phyloP scores from a whole-genome alignment of 345 rosid genomes.

The Laguncularia racemosa region DNA sequence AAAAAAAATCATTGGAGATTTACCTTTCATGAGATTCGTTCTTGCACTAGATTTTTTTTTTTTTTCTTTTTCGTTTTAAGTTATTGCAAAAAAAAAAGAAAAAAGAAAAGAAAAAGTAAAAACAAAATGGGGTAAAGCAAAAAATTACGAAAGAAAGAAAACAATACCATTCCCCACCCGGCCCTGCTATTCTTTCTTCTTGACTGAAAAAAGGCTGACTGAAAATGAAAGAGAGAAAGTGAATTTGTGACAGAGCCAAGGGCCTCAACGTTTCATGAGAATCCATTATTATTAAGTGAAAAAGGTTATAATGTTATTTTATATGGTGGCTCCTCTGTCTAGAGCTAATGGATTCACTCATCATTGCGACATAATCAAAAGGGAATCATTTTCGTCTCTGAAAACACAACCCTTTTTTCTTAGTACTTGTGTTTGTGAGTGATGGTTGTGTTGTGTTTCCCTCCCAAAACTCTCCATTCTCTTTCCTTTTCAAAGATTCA shows the following conservation, averaged over 20 bases:
- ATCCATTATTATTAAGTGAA: neutral
- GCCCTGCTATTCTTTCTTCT: neutral
- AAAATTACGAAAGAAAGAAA: neutral
- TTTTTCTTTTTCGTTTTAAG: neutral
- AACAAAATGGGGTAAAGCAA: neutral
- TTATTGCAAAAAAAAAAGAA: neutral
- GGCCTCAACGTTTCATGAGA: neutral
- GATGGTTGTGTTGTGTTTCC: conserved; percentile 1
- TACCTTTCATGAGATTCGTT: too few relatives aligned
- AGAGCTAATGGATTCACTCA: conserved; percentile 29
- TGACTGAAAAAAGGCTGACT: neutral
- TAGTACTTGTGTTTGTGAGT: conserved; percentile 1
- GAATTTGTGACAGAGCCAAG: neutral
- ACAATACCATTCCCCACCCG: too few relatives aligned
- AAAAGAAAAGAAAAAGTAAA: neutral
- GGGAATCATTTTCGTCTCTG: conserved; percentile 17
- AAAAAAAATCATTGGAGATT: neutral
- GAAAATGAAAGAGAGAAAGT: neutral
- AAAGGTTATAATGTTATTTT: too few relatives aligned
- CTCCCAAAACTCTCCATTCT: conserved; percentile 12
- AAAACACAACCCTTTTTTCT: conserved; percentile 12
- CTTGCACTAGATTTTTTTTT: neutral
- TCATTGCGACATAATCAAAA: conserved; percentile 38
- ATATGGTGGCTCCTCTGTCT: neutral
- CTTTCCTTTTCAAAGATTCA: conserved; percentile 13